Base-by-base conservation (phyloP, 257 asterid species). In the Nicotiana noctiflora region DNA sequence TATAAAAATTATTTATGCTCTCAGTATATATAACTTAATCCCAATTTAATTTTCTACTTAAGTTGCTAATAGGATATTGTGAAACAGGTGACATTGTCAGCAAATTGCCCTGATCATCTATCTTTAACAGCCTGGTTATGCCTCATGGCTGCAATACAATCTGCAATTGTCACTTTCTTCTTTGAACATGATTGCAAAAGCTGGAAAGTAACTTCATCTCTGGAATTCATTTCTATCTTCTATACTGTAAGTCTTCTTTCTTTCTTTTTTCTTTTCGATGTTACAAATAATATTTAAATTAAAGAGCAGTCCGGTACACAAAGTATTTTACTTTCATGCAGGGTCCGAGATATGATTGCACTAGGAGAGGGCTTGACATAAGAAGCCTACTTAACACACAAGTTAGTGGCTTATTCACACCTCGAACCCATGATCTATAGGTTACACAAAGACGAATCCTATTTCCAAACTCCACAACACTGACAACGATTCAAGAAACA, bases 61-160 rank as follows among this genome's bases (percentile, higher is more conserved):
- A 32, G 62, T 6, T n/a, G 3, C 25, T 56, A 56, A 56, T 44
- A 5, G 2, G 13, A 27, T 12, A 70, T 70, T 15, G 59, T 70
- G 19, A 18, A 25, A 72, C 53, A 88, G 89, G 89, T 84, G 13
- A 82, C 88, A 0, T 72, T 83, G 17, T 75, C 85, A 8, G 76
- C 75, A 53, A 12, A 77, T 76, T 84, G 85, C 68, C 89, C 88
- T 17, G 89, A 88, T 70, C 91, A 86, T 75, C 79, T 81, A 74
- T 86, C 84, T 25, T 65, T 86, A 17, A 84, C 91, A 31, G 86
- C 89, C 34, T 86, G 88, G 89, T 76, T 84, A 82, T 88, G 91
- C 63, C 84, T 83, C 51, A 11, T 83, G 44, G 86, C 85, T 31
- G 65, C 89, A 3, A 13, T 79, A 3, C 89, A 88, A 82, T 84